A percentile compares a stretch with the other conserved stretches of the same genome.
These are phyloP conservation scores for Cerrena zonata DNA, from an alignment of 1,284 basidiomycete species.

Conservation along the genomic window DNA sequence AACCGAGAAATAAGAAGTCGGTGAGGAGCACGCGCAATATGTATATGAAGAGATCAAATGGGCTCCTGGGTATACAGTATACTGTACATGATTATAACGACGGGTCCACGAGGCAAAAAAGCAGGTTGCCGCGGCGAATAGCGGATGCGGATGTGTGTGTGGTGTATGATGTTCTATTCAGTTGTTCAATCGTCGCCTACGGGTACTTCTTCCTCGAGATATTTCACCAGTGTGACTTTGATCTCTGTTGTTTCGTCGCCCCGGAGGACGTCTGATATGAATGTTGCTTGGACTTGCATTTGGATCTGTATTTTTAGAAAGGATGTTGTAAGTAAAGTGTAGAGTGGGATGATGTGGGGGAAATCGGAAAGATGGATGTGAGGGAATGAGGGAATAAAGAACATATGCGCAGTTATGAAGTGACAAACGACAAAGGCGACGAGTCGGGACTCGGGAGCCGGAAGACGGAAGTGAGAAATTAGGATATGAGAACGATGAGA, in stretches of 20 bases:
- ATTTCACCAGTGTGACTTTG: slow-evolving; percentile 82
- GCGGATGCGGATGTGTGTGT: too few relatives aligned
- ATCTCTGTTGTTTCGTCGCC: slow-evolving; percentile 96
- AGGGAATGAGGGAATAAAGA: not conserved
- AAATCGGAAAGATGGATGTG: not conserved
- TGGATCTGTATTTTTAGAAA: slow-evolving; percentile 77
- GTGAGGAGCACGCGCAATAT: too few relatives aligned
- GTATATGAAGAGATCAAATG: too few relatives aligned
- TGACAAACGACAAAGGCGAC: too few relatives aligned
- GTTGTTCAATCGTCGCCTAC: slow-evolving; percentile 66
- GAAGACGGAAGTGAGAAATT: not conserved
- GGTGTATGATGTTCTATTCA: too few relatives aligned
- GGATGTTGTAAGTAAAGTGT: slow-evolving; percentile 11
- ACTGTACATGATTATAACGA: too few relatives aligned
- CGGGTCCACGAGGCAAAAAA: too few relatives aligned
- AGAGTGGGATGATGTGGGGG: slow-evolving; percentile 2
- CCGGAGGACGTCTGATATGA: slow-evolving; percentile 84
- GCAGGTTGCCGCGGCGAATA: too few relatives aligned
- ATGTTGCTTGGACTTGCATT: slow-evolving; percentile 89
- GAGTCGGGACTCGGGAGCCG: too few relatives aligned
- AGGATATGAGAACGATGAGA: not conserved
- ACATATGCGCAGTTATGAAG: too few relatives aligned
- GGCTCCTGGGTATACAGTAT: too few relatives aligned
- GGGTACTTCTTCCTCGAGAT: slow-evolving; percentile 91
- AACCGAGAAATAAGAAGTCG: too few relatives aligned